Evolutionary conservation across 2,329 filamentous ascomycete species (phyloP), one percentile per base, ranked within the genome.

Genomic region (Emergomyces pasteurianus): DNA sequence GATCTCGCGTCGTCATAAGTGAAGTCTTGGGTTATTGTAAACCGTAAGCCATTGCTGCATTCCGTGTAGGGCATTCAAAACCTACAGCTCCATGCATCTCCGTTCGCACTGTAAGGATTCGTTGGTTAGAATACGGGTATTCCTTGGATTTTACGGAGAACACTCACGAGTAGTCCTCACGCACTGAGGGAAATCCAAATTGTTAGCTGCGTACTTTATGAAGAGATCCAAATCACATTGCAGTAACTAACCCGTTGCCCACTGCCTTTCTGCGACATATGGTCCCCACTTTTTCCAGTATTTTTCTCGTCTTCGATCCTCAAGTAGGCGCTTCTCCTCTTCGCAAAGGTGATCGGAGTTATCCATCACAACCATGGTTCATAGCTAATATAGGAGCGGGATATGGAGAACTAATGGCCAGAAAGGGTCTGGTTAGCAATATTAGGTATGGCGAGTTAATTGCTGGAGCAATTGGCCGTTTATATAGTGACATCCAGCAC

Each of bases 231-330:
- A 26, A 54, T 63, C 49, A 40, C 34, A 26, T 47, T 31, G 23
- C 58, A 57, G 70, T 38, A 62, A 63, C 83, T 72, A 78, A 88
- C 89, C 91, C 67, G 91, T 96, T 61, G 92, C 91, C 92, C 92
- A 96, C 79, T 96, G 92, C 71, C 92, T 82, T 79, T 97, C 92
- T 60, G 92, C 86, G 68, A 95, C 87, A 71, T 96, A 97, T 28
- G 92, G 87, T 60, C 92, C 92, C 91, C 92, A 96, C 85, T 88
- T 90, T 84, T 97, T 97, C 92, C 92, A 97, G 79, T 97, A 97
- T 74, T 90, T 92, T 66, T 78, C 83, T 65, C 87, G 86, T 65
- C 92, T 84, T 62, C 86, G 84, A 75, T 97, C 92, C 71, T 96
- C 85, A 71, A 88, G 87, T 67, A 97, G 82, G 57, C 94, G 87